Evolutionary conservation across 371 early-diverging fungal species (phyloP).

Genomic region (Rhizopus arrhizus): DNA sequence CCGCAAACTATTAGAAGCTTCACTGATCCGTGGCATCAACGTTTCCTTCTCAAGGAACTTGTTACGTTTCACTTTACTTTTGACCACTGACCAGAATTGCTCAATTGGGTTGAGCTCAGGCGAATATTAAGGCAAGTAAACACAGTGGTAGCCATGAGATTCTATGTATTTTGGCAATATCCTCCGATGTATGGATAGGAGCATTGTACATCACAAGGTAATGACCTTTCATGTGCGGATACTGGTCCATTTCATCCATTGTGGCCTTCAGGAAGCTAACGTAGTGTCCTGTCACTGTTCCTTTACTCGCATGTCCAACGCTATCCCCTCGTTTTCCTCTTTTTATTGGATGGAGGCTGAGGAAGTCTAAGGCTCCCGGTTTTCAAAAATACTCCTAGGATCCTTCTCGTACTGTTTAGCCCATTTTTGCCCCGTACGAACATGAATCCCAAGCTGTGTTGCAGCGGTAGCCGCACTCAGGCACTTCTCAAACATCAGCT

Average conservation of each 20-base stretch:
- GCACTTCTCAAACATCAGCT: conserved; percentile 19
- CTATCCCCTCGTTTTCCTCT: conserved; percentile 3
- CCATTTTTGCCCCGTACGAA: conserved; percentile 18
- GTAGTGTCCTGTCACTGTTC: background rate
- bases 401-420: conserved; percentile 20
- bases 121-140: no score
- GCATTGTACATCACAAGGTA: no score
- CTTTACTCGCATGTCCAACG: conserved; percentile 1
- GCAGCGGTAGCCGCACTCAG: conserved; percentile 17
- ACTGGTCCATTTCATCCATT: background rate
- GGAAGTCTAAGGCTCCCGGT: background rate
- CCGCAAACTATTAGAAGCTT: conserved; percentile 18
- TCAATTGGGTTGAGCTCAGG: no score
- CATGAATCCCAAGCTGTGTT: conserved; percentile 16
- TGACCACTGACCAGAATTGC: no score
- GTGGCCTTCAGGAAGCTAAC: background rate
- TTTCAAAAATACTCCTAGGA: no score
- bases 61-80: no score
- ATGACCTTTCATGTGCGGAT: no score
- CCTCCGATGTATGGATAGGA: no score
- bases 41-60: background rate
- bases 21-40: conserved; percentile 15
- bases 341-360: background rate
- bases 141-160: no score
- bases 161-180: no score